Percentiles rank a stretch among this genome's conserved stretches.
These are phyloP conservation scores for Mycena vulgaris DNA, from an alignment of 768 basidiomycete genomes.

Conservation along the genomic window DNA sequence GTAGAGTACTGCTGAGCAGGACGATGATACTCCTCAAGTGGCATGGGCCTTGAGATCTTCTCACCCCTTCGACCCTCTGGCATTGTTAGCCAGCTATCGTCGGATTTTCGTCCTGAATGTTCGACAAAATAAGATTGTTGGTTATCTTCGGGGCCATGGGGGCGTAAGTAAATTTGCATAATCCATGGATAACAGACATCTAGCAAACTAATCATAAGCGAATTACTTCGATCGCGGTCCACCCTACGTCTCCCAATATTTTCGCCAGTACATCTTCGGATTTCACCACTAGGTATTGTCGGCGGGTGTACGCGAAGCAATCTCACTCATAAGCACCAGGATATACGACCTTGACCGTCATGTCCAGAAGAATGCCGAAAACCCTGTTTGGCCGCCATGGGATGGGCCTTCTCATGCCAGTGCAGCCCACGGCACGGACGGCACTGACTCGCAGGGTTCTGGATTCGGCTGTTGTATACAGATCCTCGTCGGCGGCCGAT, in stretches of 20 bases:
- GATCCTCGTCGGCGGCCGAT: constrained; percentile 77
- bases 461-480: constrained; percentile 76
- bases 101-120: constrained; percentile 72
- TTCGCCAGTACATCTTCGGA: constrained; percentile 69
- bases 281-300: constrained; percentile 62
- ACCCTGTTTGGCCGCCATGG: constrained; percentile 74
- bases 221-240: constrained; percentile 79
- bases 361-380: constrained; percentile 54
- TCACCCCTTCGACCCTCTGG: constrained; percentile 67
- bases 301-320: not conserved
- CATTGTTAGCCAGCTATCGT: constrained; percentile 69
- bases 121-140: constrained; percentile 54
- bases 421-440: constrained; percentile 78
- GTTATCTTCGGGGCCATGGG: constrained; percentile 78
- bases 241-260: constrained; percentile 67
- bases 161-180: constrained; percentile 62
- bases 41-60: constrained; percentile 72
- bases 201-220: constrained; percentile 42
- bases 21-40: constrained; percentile 44
- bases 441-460: constrained; percentile 71
- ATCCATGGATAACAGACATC: not conserved
- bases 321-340: constrained; percentile 42
- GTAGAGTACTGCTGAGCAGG: not conserved
- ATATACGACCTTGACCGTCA: constrained; percentile 73
- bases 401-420: constrained; percentile 69